Base-by-base conservation (phyloP, 257 asterid species). In the Catharanthus roseus region DNA sequence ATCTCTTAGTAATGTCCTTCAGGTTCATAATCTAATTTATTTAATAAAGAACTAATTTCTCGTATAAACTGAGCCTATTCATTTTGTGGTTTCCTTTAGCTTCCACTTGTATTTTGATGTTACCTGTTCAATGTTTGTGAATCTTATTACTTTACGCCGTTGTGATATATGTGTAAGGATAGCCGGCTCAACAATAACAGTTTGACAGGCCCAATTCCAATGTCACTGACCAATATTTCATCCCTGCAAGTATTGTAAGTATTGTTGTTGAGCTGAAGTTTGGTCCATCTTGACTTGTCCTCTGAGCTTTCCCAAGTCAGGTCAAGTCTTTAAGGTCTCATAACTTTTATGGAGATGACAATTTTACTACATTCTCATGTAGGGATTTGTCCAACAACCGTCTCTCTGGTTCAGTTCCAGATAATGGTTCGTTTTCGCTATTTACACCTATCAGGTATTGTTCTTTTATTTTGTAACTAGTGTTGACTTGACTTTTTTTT, bases 131-230 rank as follows among this genome's bases (percentile, higher is more conserved):
- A 66, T 36, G 53, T 70, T 80, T 47, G 58, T 44, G 74, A 66
- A 61, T 67, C 74, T 74, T 53, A 83, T 39, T 73, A 7, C 49
- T 39, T 63, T 69, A 65, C 24, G 55, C 63, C 74, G 44, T 55
- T 80, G 55, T 67, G 76, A 67, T 71, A 73, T 76, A 74, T 78
- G 80, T 82, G 90, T 42, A 85, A 81, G 87, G 88, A 82, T 76
- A 93, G 98, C 41, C 97, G 98, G 87, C 88, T 93, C 73, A 93
- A 93, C 79, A 93, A 93, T 78, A 93, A 93, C 87, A 93, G 90
- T 79, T 78, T 93, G 85, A 78, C 80, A 1, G 98, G 98, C 9
- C 79, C 86, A 60, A 93, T 93, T 65, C 95, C 97, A 1, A 70
- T 90, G 86, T 75, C 96, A 26, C 75, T 93, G 86, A 93, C 97